Conservation (phyloP, 208 protist species). For the Naegleria lovaniensis region DNA sequence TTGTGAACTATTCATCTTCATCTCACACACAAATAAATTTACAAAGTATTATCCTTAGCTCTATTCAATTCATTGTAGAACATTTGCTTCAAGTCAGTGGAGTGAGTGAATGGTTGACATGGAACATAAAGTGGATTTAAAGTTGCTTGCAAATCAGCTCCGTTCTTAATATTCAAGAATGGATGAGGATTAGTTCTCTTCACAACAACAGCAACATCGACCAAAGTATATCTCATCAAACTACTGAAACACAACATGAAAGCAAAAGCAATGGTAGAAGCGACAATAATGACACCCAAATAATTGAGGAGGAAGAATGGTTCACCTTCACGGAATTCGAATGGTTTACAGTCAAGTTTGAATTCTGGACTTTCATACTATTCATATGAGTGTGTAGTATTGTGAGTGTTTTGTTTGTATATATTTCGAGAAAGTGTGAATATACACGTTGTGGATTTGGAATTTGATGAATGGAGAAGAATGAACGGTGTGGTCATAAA, state of each 20-base stretch:
- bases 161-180: background rate
- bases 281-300: background rate
- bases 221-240: background rate
- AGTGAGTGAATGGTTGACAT: background rate
- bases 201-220: background rate
- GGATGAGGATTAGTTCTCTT: background rate
- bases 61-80: background rate
- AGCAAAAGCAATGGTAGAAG: background rate
- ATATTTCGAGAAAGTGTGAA: too few relatives aligned
- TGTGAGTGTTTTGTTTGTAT: too few relatives aligned
- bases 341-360: background rate
- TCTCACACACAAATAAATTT: too few relatives aligned
- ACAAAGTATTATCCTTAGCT: background rate
- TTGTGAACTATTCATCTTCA: too few relatives aligned
- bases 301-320: background rate
- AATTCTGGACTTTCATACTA: background rate
- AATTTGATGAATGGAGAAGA: background rate
- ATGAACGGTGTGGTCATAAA: too few relatives aligned
- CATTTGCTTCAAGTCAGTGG: background rate
- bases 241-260: background rate
- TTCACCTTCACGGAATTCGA: constrained; percentile 10
- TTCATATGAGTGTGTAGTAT: background rate
- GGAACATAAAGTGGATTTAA: background rate
- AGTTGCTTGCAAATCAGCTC: background rate
- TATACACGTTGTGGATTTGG: background rate